These are phyloP conservation scores for Deakozyma indianensis DNA, from an alignment of 805 yeast genomes.

Conservation along the genomic window DNA sequence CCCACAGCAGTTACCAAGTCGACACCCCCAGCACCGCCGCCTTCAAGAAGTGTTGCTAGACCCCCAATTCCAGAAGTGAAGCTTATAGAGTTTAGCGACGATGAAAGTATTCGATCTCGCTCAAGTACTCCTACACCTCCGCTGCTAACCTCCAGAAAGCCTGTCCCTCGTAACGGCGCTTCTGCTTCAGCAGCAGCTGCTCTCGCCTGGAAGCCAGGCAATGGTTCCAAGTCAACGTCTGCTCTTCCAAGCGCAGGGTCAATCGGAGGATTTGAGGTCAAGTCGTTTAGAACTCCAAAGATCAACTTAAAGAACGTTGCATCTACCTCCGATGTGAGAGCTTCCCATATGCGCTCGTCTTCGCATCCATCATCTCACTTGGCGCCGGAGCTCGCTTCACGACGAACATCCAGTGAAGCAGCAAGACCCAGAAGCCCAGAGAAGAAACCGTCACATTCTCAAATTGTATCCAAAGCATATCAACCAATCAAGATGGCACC, in stretches of 20 bases:
- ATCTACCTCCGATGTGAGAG: background rate
- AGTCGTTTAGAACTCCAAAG: background rate
- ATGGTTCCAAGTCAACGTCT: background rate
- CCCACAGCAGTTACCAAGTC: background rate
- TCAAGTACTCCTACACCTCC: background rate
- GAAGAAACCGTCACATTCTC: background rate
- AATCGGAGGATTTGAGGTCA: background rate
- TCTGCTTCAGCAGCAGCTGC: background rate
- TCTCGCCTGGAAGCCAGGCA: background rate
- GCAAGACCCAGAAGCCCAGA: background rate
- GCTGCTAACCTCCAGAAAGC: background rate
- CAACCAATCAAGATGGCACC: conserved; percentile 1
- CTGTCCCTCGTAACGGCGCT: background rate
- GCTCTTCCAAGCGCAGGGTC: background rate
- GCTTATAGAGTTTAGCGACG: background rate
- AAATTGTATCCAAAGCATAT: background rate
- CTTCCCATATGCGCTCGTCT: background rate
- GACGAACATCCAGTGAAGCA: background rate
- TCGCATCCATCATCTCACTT: background rate
- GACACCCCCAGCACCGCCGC: background rate
- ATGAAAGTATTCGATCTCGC: background rate
- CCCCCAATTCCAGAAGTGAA: background rate
- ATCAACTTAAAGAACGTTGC: background rate
- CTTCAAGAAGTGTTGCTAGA: background rate
- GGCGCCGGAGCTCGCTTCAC: background rate